phyloP scores from a whole-genome alignment of 1,284 basidiomycete genomes.

The Gymnopus androsaceus region DNA sequence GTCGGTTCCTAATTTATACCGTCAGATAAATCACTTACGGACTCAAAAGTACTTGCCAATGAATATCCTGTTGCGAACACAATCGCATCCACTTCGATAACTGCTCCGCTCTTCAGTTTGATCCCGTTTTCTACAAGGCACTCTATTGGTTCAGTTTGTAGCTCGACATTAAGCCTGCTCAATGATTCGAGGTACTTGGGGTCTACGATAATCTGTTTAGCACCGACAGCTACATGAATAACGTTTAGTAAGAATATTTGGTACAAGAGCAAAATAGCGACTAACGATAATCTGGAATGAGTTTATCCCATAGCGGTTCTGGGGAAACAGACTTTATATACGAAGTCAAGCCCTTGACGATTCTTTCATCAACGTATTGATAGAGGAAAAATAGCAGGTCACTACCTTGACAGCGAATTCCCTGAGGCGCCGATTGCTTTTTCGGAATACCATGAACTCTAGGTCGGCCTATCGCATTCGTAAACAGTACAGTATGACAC shows the following conservation, averaged over 20 bases:
- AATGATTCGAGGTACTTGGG: conserved; percentile 32
- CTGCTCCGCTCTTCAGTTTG: conserved; percentile 26
- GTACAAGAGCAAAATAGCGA: conserved; percentile 1
- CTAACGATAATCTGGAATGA: conserved; percentile 29
- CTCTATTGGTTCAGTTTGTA: conserved; percentile 31
- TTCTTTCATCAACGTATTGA: conserved; percentile 3
- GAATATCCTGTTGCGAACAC: conserved; percentile 21
- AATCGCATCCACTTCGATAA: conserved; percentile 20
- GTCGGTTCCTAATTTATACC: background rate
- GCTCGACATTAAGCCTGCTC: conserved; percentile 33
- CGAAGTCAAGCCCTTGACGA: conserved; percentile 17
- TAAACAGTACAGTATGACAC: background rate
- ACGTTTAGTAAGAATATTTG: background rate
- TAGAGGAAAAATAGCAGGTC: background rate
- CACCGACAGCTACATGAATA: conserved; percentile 20
- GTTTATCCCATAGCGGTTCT: conserved; percentile 25
- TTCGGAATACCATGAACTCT: conserved; percentile 5
- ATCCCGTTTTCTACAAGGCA: conserved; percentile 32
- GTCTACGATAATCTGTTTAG: conserved; percentile 31
- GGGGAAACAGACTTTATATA: conserved; percentile 26
- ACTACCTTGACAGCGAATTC: conserved; percentile 5
- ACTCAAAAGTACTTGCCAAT: background rate
- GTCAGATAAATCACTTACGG: background rate
- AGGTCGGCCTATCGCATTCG: conserved; percentile 2
- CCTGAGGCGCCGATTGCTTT: conserved; percentile 2